These are phyloP conservation scores for Ogataea kodamae DNA, from an alignment of 805 yeast species.

Conservation along the genomic window DNA sequence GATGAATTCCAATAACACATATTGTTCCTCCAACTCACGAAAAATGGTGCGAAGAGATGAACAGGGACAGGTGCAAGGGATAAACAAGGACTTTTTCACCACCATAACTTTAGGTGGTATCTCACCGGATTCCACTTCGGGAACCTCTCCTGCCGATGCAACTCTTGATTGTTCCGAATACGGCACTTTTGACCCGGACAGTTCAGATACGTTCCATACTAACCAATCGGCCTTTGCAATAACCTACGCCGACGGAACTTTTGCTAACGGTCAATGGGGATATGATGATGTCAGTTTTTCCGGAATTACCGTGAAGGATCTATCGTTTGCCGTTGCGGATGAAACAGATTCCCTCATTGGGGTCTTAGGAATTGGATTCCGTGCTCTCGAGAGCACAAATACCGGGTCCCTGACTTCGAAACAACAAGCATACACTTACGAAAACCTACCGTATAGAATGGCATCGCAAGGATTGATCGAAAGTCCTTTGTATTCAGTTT, in stretches of 20 bases:
- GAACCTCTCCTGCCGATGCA: slow-evolving; percentile 10
- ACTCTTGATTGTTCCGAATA: slow-evolving; percentile 40
- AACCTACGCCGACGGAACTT: slow-evolving; percentile 46
- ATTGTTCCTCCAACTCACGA: slow-evolving; percentile 29
- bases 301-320: slow-evolving; percentile 41
- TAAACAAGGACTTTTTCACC: slow-evolving; percentile 3
- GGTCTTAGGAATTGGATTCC: slow-evolving; percentile 70
- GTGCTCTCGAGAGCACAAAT: slow-evolving; percentile 64
- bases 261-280: slow-evolving; percentile 56
- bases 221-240: slow-evolving; percentile 43
- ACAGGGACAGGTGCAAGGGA: slow-evolving; percentile 2
- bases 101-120: slow-evolving; percentile 1
- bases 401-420: slow-evolving; percentile 23
- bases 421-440: slow-evolving; percentile 47
- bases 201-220: slow-evolving; percentile 37
- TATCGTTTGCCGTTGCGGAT: slow-evolving; percentile 75
- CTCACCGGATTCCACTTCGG: slow-evolving; percentile 2
- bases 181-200: slow-evolving; percentile 46
- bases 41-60: neutral
- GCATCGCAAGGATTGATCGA: slow-evolving; percentile 54
- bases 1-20: slow-evolving; percentile 45
- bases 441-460: slow-evolving; percentile 64
- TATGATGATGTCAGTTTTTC: slow-evolving; percentile 56
- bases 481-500: slow-evolving; percentile 59
- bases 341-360: slow-evolving; percentile 61